phyloP scores from a whole-genome alignment of 768 basidiomycete species.

The Tricholoma hemisulphureum region DNA sequence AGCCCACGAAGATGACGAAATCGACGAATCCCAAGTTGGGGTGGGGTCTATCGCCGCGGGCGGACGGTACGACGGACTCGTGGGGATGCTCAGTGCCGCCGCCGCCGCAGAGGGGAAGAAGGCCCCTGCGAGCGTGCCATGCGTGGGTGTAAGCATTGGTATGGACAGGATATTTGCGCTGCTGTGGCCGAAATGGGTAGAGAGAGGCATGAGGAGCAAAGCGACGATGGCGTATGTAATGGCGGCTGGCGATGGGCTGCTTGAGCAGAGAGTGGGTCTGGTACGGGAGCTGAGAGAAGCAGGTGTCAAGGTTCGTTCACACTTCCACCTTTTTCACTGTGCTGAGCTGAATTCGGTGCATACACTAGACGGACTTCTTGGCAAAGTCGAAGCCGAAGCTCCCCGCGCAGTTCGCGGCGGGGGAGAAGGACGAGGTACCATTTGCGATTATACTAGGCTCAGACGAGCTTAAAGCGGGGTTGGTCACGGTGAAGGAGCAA shows the following conservation, averaged over 20 bases:
- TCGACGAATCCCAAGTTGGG: slow-evolving; percentile 91
- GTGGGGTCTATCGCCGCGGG: slow-evolving; percentile 99
- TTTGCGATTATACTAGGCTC: slow-evolving; percentile 91
- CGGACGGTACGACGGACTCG: slow-evolving; percentile 93
- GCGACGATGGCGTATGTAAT: slow-evolving; percentile 93
- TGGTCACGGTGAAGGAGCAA: slow-evolving; percentile 92
- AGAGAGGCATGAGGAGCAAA: slow-evolving; percentile 78
- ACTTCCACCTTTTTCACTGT: background rate
- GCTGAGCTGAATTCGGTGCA: slow-evolving; percentile 4
- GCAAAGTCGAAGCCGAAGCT: slow-evolving; percentile 92
- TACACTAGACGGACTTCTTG: slow-evolving; percentile 78
- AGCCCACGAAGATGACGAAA: slow-evolving; percentile 67
- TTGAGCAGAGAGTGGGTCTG: slow-evolving; percentile 80
- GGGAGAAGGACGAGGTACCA: slow-evolving; percentile 89
- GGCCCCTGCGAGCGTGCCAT: slow-evolving; percentile 61
- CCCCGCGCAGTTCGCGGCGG: slow-evolving; percentile 81
- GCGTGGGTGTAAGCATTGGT: slow-evolving; percentile 90
- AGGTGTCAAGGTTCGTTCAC: slow-evolving; percentile 74
- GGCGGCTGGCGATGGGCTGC: slow-evolving; percentile 83
- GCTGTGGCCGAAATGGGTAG: slow-evolving; percentile 83
- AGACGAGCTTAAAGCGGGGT: slow-evolving; percentile 79
- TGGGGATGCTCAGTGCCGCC: slow-evolving; percentile 85
- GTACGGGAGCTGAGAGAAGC: slow-evolving; percentile 78
- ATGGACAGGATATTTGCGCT: slow-evolving; percentile 92
- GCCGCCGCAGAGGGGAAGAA: slow-evolving; percentile 75